Base-by-base conservation (phyloP, 345 rosid genomes). In the Populus euphratica region DNA sequence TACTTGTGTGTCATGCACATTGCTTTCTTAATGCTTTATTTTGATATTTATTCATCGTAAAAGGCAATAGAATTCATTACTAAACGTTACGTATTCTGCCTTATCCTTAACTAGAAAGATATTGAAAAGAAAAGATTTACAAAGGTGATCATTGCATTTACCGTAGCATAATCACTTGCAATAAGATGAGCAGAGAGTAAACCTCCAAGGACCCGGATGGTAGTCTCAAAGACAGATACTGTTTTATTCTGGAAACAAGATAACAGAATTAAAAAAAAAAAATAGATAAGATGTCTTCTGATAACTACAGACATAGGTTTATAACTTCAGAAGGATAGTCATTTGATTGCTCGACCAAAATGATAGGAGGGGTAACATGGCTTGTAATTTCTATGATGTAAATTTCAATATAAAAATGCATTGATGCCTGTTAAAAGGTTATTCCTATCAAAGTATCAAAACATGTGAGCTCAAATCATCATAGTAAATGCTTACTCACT, bases 141-240 rank as follows among this genome's bases (percentile, higher is more conserved):
- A n/a, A 39, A 13, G 25, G 68, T 52, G 18, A 62, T 70, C 23
- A 63, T 35, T 44, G 41, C 20, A 73, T 8, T 64, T 87, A 96
- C 99, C 94, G 95, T 93, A 63, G 99, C 92, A 82, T 90, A 88
- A 83, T 96, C 99, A 88, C 96, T 96, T 76, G 99, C 98, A 81
- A 93, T 90, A 76, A 93, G 91, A 87, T 96, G 99, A 74, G 99
- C 99, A 39, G 99, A 96, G n/a, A 96, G 90, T 83, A 96, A 85
- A 77, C 99, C 99, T 73, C 99, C 99, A 75, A 96, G 92, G 79
- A 96, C 91, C 73, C 99, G 86, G 76, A 96, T 96, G 64, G 90
- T 78, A 71, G 98, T 96, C 89, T 96, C 98, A 75, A 96, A 96
- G 73, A 96, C 82, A 20, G 99, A 96, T 16, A 93, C 99, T 50